These are phyloP conservation scores for Batkoa obscura DNA, from an alignment of 371 early-diverging fungal species.

Conservation along the genomic window DNA sequence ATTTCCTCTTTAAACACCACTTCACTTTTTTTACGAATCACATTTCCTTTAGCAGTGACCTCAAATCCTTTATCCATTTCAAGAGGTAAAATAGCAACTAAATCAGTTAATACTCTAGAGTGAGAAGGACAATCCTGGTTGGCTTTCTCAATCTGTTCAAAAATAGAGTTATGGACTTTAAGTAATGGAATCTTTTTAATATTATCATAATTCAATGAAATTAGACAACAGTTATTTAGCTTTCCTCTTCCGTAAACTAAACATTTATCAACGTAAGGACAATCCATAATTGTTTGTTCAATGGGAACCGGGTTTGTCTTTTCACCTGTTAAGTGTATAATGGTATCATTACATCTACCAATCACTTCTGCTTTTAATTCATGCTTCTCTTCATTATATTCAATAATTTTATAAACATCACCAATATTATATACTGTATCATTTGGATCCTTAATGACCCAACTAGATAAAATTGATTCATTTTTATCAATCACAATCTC, in stretches of 20 bases:
- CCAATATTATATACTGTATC: not conserved
- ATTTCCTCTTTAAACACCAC: not conserved
- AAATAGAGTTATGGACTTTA: not conserved
- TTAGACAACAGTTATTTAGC: not conserved
- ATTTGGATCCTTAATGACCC: not conserved
- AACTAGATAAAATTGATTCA: not conserved
- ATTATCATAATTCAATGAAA: not conserved
- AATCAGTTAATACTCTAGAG: constrained; percentile 14
- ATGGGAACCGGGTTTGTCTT: constrained; percentile 5
- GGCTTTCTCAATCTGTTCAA: constrained; percentile 10
- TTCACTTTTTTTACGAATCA: not conserved
- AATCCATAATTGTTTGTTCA: not conserved
- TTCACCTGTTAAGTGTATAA: constrained; percentile 5
- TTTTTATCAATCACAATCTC: not conserved
- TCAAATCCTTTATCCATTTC: constrained; percentile 7
- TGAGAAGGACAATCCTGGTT: constrained; percentile 16
- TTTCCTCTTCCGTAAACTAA: not conserved
- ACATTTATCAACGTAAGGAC: not conserved
- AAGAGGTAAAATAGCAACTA: constrained; percentile 19
- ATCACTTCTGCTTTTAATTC: not conserved
- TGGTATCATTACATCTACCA: not conserved
- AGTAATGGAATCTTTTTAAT: not conserved
- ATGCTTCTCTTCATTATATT: not conserved
- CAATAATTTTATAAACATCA: not conserved
- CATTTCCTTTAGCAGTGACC: constrained; percentile 18